Evolutionary conservation across 495 filamentous ascomycete genomes (phyloP).

Genomic region (Trichocladium uniseriatum): DNA sequence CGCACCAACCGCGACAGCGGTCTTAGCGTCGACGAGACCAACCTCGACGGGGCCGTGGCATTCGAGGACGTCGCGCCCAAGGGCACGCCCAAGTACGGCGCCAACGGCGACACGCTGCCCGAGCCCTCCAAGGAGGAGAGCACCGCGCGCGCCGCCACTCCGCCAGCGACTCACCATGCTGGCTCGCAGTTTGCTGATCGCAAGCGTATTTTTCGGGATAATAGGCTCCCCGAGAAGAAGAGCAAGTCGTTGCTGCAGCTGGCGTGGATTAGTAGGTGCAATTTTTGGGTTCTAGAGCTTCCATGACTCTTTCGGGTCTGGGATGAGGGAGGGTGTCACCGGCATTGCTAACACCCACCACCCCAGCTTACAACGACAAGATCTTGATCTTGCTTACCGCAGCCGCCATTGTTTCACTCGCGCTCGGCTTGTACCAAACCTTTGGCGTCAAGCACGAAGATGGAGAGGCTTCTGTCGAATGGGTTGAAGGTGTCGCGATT

Average conservation of each 20-base stretch:
- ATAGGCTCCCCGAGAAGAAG: constrained; percentile 65
- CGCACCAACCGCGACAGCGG: constrained; percentile 54
- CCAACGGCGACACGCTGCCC: constrained; percentile 19
- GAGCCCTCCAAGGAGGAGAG: constrained; percentile 7
- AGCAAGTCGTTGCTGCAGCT: constrained; percentile 59
- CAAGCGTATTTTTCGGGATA: constrained; percentile 58
- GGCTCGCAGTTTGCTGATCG: constrained; percentile 49
- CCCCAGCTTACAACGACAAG: constrained; percentile 82
- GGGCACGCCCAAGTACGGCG: constrained; percentile 25
- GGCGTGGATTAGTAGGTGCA: constrained; percentile 78
- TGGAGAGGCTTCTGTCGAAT: constrained; percentile 51
- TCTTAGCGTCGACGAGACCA: constrained; percentile 54
- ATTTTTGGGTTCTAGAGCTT: too few relatives aligned
- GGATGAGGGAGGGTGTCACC: too few relatives aligned
- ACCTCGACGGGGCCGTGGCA: constrained; percentile 45
- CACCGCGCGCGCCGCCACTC: constrained; percentile 8
- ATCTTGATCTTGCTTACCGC: constrained; percentile 66
- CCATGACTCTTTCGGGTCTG: too few relatives aligned
- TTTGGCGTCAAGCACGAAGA: constrained; percentile 40
- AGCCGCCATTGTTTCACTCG: constrained; percentile 62
- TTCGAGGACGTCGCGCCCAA: constrained; percentile 46
- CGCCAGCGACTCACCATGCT: constrained; percentile 1
- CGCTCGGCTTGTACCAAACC: constrained; percentile 67
- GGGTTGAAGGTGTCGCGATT: constrained; percentile 78
- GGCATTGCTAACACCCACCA: too few relatives aligned